phyloP scores from a whole-genome alignment of 208 protist species.

The Crithidia brevicula region DNA sequence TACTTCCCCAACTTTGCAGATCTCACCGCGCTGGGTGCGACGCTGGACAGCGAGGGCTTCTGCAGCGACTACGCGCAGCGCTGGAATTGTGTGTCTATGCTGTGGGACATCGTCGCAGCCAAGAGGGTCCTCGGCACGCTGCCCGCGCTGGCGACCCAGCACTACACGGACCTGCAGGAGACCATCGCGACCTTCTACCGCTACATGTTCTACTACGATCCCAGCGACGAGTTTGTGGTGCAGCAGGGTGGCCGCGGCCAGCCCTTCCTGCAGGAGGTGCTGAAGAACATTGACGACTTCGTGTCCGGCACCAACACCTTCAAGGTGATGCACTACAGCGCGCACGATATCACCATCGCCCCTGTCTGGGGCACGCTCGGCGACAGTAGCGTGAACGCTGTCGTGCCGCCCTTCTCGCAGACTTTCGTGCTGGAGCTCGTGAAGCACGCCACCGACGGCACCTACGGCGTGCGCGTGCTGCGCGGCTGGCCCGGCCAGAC shows the following conservation, averaged over 20 bases:
- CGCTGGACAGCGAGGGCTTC: conserved; percentile 35
- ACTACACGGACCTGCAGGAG: conserved; percentile 38
- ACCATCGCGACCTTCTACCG: conserved; percentile 15
- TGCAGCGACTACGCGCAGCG: conserved; percentile 36
- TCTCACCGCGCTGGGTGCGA: conserved; percentile 31
- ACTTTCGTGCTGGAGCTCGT: conserved; percentile 57
- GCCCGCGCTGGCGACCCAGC: conserved; percentile 5
- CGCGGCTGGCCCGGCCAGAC: conserved; percentile 51
- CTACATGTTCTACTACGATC: conserved; percentile 34
- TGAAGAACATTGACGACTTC: conserved; percentile 40
- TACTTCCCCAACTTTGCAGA: conserved; percentile 22
- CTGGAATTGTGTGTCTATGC: conserved; percentile 23
- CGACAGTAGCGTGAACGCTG: conserved; percentile 22
- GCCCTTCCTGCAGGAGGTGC: conserved; percentile 38
- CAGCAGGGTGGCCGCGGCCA: conserved; percentile 50
- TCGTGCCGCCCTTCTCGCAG: conserved; percentile 48
- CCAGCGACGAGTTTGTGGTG: conserved; percentile 25
- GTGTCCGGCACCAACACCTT: conserved; percentile 29
- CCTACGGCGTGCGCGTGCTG: conserved; percentile 50
- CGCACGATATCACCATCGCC: conserved; percentile 42
- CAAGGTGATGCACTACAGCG: conserved; percentile 63
- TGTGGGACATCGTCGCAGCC: conserved; percentile 53
- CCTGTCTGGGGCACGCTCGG: conserved; percentile 39
- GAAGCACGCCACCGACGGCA: conserved; percentile 17
- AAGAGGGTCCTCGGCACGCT: conserved; percentile 17